Evolutionary conservation across 2,329 filamentous ascomycete genomes (phyloP).

Genomic region (Calycina herbarum): DNA sequence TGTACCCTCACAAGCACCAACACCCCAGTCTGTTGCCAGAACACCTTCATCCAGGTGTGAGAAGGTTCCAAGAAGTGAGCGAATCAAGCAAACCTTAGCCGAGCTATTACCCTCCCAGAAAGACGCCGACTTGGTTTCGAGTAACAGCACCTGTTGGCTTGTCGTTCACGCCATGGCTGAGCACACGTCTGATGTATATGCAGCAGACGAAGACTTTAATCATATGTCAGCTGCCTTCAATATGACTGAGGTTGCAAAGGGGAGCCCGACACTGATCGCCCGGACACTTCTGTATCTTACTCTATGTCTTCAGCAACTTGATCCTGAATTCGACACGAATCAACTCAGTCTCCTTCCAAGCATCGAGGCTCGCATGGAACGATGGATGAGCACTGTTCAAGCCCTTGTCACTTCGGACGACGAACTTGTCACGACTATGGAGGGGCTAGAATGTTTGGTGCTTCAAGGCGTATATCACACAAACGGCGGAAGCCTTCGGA

Average conservation of each 20-base stretch:
- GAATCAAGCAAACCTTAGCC: constrained; percentile 31
- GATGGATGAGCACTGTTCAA: constrained; percentile 30
- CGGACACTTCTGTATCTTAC: constrained; percentile 33
- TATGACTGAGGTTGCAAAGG: constrained; percentile 26
- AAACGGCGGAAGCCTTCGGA: constrained; percentile 50
- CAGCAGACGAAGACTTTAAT: neutral
- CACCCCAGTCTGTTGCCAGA: constrained; percentile 23
- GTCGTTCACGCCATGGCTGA: constrained; percentile 29
- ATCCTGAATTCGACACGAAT: constrained; percentile 28
- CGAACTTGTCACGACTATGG: constrained; percentile 46
- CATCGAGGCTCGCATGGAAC: constrained; percentile 30
- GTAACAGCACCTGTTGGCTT: constrained; percentile 30
- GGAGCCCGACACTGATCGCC: constrained; percentile 31
- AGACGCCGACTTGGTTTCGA: constrained; percentile 30
- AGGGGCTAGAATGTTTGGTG: constrained; percentile 54
- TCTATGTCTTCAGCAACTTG: constrained; percentile 35
- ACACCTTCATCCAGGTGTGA: constrained; percentile 21
- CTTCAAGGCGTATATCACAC: constrained; percentile 48
- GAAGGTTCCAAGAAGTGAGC: constrained; percentile 29
- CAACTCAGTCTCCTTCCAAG: constrained; percentile 27
- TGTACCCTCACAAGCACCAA: constrained; percentile 23
- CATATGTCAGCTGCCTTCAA: constrained; percentile 24
- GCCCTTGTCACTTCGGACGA: constrained; percentile 25
- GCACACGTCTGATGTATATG: constrained; percentile 14
- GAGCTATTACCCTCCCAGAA: constrained; percentile 35